A percentile compares a stretch with the other conserved stretches of the same genome.
Evolutionary conservation across 2,329 filamentous ascomycete genomes (phyloP).

Genomic region (Thermothelomyces thermophilus): DNA sequence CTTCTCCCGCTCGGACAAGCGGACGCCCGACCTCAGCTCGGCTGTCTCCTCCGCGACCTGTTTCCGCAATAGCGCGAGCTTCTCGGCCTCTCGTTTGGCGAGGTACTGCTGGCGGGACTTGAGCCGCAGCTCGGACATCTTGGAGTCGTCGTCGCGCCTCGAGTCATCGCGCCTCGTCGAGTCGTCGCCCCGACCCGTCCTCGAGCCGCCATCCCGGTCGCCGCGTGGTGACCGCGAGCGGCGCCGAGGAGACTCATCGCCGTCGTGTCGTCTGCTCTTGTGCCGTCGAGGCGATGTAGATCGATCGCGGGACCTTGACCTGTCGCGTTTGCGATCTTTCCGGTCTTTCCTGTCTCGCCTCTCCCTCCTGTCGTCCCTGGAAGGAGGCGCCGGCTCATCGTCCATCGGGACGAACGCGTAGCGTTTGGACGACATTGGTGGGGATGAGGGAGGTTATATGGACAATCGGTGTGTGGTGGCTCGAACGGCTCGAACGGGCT

Average conservation of each 20-base stretch:
- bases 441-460: not conserved
- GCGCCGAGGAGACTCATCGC: conserved; percentile 26
- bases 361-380: conserved; percentile 36
- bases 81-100: conserved; percentile 83
- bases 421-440: conserved; percentile 43
- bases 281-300: conserved; percentile 26
- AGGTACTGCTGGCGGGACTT: conserved; percentile 88
- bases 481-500: not conserved
- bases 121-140: conserved; percentile 71
- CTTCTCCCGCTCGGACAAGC: conserved; percentile 70
- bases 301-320: conserved; percentile 24
- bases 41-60: conserved; percentile 86
- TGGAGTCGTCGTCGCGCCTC: too few species aligned
- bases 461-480: not conserved
- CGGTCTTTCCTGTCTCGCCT: conserved; percentile 40
- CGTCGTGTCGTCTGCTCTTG: conserved; percentile 31
- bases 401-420: conserved; percentile 65
- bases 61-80: conserved; percentile 75
- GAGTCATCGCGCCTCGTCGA: conserved; percentile 43
- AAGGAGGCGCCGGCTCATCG: conserved; percentile 47
- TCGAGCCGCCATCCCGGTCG: conserved; percentile 51
- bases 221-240: conserved; percentile 27
- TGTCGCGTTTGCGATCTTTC: conserved; percentile 34
- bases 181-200: conserved; percentile 43
- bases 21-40: conserved; percentile 69